These are phyloP conservation scores for Termitomyces heimii DNA, from an alignment of 768 basidiomycete species.

Conservation along the genomic window DNA sequence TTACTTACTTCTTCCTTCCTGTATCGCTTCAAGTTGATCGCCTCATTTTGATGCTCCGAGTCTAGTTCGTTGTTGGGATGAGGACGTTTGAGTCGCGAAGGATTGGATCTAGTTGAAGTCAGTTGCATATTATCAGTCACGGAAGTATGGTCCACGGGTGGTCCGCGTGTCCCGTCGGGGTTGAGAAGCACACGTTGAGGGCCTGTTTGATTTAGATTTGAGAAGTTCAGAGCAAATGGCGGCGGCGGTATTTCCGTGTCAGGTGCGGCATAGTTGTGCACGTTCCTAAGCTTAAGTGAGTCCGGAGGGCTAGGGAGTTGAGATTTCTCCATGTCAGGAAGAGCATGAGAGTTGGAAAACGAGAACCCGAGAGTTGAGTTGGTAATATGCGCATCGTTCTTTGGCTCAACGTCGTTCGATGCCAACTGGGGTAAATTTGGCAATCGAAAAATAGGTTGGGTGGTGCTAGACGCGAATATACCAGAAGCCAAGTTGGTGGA, in stretches of 20 bases:
- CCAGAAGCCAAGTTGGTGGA: conserved; percentile 12
- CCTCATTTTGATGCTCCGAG: neutral
- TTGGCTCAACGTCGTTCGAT: neutral
- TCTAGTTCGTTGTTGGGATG: neutral
- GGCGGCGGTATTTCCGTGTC: neutral
- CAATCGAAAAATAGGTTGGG: conserved; percentile 8
- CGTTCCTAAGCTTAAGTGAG: conserved; percentile 3
- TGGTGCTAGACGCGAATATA: conserved; percentile 15
- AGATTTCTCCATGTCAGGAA: neutral
- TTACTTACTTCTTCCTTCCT: conserved; percentile 6
- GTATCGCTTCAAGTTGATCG: conserved; percentile 4
- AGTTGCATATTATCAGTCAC: neutral
- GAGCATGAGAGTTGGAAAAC: conserved; percentile 8
- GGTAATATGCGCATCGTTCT: conserved; percentile 17
- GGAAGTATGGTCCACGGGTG: neutral
- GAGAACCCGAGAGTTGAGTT: conserved; percentile 10
- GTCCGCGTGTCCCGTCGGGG: conserved; percentile 10
- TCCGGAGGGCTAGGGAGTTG: conserved; percentile 15
- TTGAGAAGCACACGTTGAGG: conserved; percentile 13
- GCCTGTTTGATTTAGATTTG: conserved; percentile 10
- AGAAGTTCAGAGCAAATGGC: conserved; percentile 11
- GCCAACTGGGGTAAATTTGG: conserved; percentile 8
- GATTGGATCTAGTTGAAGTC: neutral
- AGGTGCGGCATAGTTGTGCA: neutral
- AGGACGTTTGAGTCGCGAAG: conserved; percentile 5